Conservation (phyloP, 164 flowering plant genomes). For the Stephania japonica region DNA sequence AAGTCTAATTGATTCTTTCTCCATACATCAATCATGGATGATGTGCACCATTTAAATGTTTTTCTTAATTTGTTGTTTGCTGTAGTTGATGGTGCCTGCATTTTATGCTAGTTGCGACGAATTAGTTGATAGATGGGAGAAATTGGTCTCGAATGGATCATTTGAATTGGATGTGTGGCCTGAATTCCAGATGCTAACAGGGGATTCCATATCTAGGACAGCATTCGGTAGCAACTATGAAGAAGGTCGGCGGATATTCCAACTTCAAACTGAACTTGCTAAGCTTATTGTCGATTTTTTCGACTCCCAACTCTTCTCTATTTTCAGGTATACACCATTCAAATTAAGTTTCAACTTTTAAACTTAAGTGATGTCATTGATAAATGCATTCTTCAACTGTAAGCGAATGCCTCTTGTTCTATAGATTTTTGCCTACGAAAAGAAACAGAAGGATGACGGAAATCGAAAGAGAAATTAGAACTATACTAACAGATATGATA, state of each 20-base stretch:
- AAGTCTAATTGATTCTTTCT: neutral
- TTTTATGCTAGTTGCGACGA: constrained; percentile 23
- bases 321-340: constrained; percentile 13
- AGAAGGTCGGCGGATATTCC: constrained; percentile 36
- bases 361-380: neutral
- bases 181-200: constrained; percentile 22
- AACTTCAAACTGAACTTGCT: constrained; percentile 30
- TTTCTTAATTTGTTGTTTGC: neutral
- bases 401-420: neutral
- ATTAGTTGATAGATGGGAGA: constrained; percentile 25
- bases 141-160: neutral
- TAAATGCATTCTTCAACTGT: no score
- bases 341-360: no score
- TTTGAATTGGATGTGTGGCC: constrained; percentile 32
- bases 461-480: constrained; percentile 5
- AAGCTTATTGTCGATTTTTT: constrained; percentile 7
- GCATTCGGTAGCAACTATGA: constrained; percentile 39
- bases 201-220: constrained; percentile 31
- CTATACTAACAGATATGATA: constrained; percentile 13
- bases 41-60: neutral
- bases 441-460: constrained; percentile 18
- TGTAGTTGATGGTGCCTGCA: constrained; percentile 28
- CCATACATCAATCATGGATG: neutral
- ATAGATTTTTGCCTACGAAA: constrained; percentile 7
- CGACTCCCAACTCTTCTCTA: constrained; percentile 6